phyloP scores from a whole-genome alignment of 192 early-diverging fungal genomes.

The Dissophora ornata region DNA sequence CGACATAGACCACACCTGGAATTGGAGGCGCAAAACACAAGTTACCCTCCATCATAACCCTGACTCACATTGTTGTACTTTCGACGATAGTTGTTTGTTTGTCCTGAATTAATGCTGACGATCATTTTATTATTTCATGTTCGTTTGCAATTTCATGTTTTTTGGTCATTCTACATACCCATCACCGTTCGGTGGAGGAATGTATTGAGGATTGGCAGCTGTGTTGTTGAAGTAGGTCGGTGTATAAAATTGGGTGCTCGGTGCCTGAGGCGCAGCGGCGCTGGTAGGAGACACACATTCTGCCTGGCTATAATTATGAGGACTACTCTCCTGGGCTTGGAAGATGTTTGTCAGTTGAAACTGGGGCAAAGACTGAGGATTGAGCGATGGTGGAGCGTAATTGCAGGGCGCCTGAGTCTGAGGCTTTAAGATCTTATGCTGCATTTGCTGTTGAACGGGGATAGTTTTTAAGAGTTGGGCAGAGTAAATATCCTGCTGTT shows the following conservation, averaged over 20 bases:
- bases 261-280: neutral
- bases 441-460: neutral
- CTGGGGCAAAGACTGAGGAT: neutral
- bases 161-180: neutral
- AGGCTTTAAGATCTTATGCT: neutral
- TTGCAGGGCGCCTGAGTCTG: slow-evolving; percentile 6
- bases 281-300: neutral
- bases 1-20: too few species aligned
- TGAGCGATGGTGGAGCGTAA: slow-evolving; percentile 16
- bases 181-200: slow-evolving; percentile 3
- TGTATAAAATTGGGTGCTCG: neutral
- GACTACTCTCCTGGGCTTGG: slow-evolving; percentile 14
- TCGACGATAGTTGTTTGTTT: too few species aligned
- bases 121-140: too few species aligned
- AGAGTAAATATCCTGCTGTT: slow-evolving; percentile 13
- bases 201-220: slow-evolving; percentile 18
- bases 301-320: slow-evolving; percentile 3
- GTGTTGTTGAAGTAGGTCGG: neutral
- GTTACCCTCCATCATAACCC: too few species aligned
- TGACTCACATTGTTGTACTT: too few species aligned
- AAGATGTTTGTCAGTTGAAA: slow-evolving; percentile 13
- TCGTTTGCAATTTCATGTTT: too few species aligned
- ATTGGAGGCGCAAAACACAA: too few species aligned
- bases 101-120: too few species aligned
- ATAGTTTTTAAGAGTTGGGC: neutral